These are phyloP conservation scores for Colletotrichum sp. DNA, from an alignment of 2,329 filamentous ascomycete genomes.

Conservation along the genomic window DNA sequence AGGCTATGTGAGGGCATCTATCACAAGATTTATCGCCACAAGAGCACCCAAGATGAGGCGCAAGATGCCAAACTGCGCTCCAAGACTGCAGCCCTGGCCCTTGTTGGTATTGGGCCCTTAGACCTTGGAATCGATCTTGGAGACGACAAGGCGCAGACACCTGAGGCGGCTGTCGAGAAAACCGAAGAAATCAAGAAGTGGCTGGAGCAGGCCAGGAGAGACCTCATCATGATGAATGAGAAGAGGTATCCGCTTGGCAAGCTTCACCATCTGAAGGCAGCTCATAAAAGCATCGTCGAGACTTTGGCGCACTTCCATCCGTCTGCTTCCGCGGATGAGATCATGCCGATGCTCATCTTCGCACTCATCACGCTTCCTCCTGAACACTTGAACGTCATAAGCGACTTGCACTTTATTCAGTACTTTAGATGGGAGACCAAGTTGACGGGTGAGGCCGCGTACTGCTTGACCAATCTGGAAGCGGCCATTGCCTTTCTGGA, in stretches of 20 bases:
- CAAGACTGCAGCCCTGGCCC: constrained; percentile 84
- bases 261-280: constrained; percentile 83
- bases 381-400: constrained; percentile 86
- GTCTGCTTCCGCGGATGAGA: constrained; percentile 93
- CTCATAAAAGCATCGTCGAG: constrained; percentile 95
- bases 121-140: constrained; percentile 83
- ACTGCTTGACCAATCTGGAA: constrained; percentile 95
- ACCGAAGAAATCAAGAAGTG: constrained; percentile 73
- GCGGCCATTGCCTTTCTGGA: constrained; percentile 94
- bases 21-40: constrained; percentile 87
- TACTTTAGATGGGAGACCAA: constrained; percentile 85
- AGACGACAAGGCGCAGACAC: constrained; percentile 55
- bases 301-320: constrained; percentile 72
- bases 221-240: constrained; percentile 82
- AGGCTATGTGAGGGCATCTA: constrained; percentile 87
- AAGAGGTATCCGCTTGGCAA: constrained; percentile 91
- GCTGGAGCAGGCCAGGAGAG: constrained; percentile 73
- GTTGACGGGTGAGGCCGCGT: constrained; percentile 91
- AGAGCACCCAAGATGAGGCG: constrained; percentile 90
- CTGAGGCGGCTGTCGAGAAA: constrained; percentile 63
- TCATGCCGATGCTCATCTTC: constrained; percentile 96
- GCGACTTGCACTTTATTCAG: constrained; percentile 94
- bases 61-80: constrained; percentile 94
- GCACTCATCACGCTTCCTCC: constrained; percentile 90
- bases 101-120: constrained; percentile 89